phyloP scores from a whole-genome alignment of 2,329 filamentous ascomycete species.

The Penicillium sp. region DNA sequence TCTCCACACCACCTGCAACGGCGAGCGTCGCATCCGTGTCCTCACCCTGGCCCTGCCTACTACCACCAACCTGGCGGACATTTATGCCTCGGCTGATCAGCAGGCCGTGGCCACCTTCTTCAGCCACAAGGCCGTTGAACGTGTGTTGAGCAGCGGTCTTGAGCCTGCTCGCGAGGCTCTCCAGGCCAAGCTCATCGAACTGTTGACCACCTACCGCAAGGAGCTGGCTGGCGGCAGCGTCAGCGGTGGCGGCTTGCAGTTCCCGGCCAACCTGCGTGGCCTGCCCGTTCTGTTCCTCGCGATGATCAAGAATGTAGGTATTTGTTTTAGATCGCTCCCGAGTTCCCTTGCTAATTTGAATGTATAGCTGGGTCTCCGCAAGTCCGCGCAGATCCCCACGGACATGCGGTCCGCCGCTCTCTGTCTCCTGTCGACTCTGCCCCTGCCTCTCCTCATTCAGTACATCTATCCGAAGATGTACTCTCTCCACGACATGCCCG shows the following conservation, averaged over 20 bases:
- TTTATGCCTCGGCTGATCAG: conserved; percentile 94
- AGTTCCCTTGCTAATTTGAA: conserved; percentile 22
- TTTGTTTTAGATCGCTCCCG: not conserved
- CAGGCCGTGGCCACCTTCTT: conserved; percentile 90
- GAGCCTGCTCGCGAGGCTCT: conserved; percentile 88
- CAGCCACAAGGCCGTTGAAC: conserved; percentile 95
- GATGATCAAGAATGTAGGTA: conserved; percentile 83
- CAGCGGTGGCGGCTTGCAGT: conserved; percentile 84
- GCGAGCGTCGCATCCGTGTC: conserved; percentile 89
- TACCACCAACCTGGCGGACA: conserved; percentile 80
- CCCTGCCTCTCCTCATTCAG: conserved; percentile 82
- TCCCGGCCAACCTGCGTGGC: conserved; percentile 85
- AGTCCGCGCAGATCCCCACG: conserved; percentile 87
- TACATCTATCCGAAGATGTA: conserved; percentile 86
- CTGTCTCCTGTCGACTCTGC: conserved; percentile 88
- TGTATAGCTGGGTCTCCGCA: conserved; percentile 66
- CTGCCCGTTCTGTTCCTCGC: conserved; percentile 88
- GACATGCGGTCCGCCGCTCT: conserved; percentile 91
- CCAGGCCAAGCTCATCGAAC: conserved; percentile 85
- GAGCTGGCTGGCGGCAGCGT: conserved; percentile 94
- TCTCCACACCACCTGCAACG: conserved; percentile 95
- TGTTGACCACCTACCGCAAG: conserved; percentile 93
- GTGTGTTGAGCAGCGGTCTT: conserved; percentile 75
- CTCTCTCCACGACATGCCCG: conserved; percentile 92
- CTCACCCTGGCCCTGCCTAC: conserved; percentile 90